Evolutionary conservation across 768 basidiomycete species (phyloP), one percentile per base, ranked within the genome.

Genomic region (Phanerochaete carnosa): DNA sequence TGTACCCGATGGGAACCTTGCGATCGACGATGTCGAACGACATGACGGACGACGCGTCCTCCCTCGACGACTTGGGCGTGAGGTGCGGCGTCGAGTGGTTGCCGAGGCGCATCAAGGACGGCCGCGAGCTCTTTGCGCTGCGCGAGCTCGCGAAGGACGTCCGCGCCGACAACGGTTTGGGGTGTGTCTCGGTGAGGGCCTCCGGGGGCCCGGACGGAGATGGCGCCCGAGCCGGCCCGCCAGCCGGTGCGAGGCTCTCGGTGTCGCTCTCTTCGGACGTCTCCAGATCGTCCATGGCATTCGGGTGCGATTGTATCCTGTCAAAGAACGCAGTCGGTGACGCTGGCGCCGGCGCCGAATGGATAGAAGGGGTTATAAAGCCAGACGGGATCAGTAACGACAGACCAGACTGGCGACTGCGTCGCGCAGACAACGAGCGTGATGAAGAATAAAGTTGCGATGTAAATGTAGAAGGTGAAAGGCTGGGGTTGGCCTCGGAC

Each of bases 301-400:
- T 87, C 6, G 83, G 83, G 46, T 88, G 84, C 16, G 80, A 75
- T 65, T 90, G 87, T 47, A 91, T 85, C 62, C 75, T 82, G 73
- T 92, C 89, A 70, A 92, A 91, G 78, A 91, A 91, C 30, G 84
- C 83, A 26, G 84, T 81, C 0, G 87, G 83, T 15, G 88, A 85
- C 6, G 84, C 78, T 1, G 87, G 85, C 15, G 80, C 82, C 15
- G 88, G 87, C 33, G 83, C 86, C 45, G 85, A 84, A 59, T 83
- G 83, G 19, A 87, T 76, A 13, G 77, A 74, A 33, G 79, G 75
- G 28, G 78, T 71, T 35, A 78, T 73, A 57, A 70, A 72, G 45
- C 75, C 74, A 22, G 76, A 65, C 7, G 87, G 83, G 45, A 83
- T 80, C 39, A 59, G 66, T 60, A 73, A 51, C n/a, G 71, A 56